phyloP scores from a whole-genome alignment of 2,329 filamentous ascomycete species.

The Xylaria sp. region DNA sequence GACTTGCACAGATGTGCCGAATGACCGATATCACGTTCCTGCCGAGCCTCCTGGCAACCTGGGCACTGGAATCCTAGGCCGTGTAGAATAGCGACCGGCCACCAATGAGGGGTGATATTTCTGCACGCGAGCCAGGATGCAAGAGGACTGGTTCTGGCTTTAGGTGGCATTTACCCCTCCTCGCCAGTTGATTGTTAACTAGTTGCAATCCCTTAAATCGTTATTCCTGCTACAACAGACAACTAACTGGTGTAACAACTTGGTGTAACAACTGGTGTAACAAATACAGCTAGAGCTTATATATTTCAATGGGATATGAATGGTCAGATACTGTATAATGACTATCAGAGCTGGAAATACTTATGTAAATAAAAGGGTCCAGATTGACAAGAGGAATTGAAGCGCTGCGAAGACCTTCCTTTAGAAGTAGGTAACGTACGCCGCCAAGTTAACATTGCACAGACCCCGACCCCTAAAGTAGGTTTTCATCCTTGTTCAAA shows the following conservation, averaged over 20 bases:
- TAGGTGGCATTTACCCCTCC: neutral
- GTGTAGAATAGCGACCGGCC: neutral
- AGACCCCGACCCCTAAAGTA: neutral
- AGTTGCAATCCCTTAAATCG: neutral
- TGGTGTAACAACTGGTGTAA: no score
- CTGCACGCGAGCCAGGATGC: constrained; percentile 26
- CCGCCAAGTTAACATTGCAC: neutral
- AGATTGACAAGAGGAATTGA: neutral
- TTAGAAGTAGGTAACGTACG: neutral
- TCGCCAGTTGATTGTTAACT: neutral
- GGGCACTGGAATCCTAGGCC: constrained; percentile 10
- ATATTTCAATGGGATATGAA: neutral
- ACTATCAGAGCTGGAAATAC: neutral
- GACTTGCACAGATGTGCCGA: constrained; percentile 25
- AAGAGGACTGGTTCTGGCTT: constrained; percentile 10
- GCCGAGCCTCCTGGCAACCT: constrained; percentile 25
- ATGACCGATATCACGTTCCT: constrained; percentile 30
- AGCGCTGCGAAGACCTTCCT: neutral
- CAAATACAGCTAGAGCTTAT: neutral
- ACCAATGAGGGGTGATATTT: constrained; percentile 25
- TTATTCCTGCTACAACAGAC: neutral
- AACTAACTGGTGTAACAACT: no score
- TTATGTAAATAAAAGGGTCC: neutral
- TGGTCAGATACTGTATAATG: neutral
- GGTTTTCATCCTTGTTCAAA: neutral